Conservation (phyloP, 2,329 filamentous ascomycete species). For the Aureobasidium melanogenum region DNA sequence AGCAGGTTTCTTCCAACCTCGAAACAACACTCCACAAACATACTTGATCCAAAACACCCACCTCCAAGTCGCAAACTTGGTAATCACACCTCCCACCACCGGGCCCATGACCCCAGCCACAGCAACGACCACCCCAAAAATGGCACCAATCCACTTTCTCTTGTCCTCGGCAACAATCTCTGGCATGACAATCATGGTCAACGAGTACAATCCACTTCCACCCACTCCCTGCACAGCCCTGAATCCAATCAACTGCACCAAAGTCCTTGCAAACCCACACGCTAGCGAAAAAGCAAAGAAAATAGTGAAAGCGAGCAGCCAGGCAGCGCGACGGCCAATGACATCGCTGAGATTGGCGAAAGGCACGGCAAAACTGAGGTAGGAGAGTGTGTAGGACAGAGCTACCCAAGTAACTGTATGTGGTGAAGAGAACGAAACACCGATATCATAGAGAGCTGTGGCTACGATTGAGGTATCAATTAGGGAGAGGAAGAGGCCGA, state of each 20-base stretch:
- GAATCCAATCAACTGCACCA: background rate
- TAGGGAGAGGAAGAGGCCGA: background rate
- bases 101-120: background rate
- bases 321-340: background rate
- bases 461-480: background rate
- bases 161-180: background rate
- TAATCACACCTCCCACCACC: background rate
- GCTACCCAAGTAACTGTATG: background rate
- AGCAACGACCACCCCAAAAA: background rate
- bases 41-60: background rate
- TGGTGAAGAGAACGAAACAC: background rate
- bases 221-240: background rate
- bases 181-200: background rate
- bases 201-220: background rate
- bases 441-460: background rate
- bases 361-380: background rate
- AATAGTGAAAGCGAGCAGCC: background rate
- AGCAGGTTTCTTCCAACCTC: background rate
- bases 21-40: background rate
- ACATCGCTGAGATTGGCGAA: background rate
- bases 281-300: background rate
- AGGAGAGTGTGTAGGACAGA: background rate
- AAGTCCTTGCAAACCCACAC: background rate
- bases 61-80: background rate
- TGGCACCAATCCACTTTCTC: background rate